Evolutionary conservation across 2,329 filamentous ascomycete genomes (phyloP), one percentile per base, ranked within the genome.

Genomic region (Paecilomyces niveus): DNA sequence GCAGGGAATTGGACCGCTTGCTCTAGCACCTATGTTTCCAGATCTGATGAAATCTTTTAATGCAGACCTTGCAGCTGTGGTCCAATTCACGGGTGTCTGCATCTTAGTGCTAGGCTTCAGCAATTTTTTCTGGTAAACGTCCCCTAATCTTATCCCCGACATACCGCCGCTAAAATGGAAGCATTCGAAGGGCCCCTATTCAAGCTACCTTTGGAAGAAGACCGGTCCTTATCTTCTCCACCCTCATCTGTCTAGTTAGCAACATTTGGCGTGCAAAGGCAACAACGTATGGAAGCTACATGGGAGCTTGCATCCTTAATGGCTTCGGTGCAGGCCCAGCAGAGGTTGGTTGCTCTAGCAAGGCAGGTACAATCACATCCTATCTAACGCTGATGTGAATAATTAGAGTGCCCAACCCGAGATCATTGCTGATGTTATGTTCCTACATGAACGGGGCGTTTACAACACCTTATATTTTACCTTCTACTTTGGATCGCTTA

Each of bases 361-460:
- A 29, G 26, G 7, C 7, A 6, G 26, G 26, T 29, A 29, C 26
- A 29, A 29, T 29, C 4, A 29, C 26, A 29, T 29, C 4, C 2
- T 29, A 7, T 29, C 26, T 7, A 29, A 29, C 5, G 26, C 26
- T 29, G 3, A 51, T 7, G 18, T 59, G 11, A 21, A 9, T 45
- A 53, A 35, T 18, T 59, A 74, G 73, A 86, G 83, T 0, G 79
- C 83, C 1, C 83, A 85, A 72, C 85, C 84, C 0, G 79, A 81
- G 31, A 80, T 88, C 56, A 87, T 87, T 64, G 82, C 85, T 2
- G 85, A 88, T 64, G 79, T 86, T 10, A 83, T 84, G 67, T 88
- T 88, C 70, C 74, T 88, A 9, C 83, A 87, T 65, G 83, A 87
- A 54, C 79, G 85, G 58, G 85, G 85, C 6, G 83, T 81, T 62